Percentiles rank a stretch among this genome's conserved stretches.
Evolutionary conservation across 2,329 filamentous ascomycete genomes (phyloP).

Genomic region (Fusarium vanettenii): DNA sequence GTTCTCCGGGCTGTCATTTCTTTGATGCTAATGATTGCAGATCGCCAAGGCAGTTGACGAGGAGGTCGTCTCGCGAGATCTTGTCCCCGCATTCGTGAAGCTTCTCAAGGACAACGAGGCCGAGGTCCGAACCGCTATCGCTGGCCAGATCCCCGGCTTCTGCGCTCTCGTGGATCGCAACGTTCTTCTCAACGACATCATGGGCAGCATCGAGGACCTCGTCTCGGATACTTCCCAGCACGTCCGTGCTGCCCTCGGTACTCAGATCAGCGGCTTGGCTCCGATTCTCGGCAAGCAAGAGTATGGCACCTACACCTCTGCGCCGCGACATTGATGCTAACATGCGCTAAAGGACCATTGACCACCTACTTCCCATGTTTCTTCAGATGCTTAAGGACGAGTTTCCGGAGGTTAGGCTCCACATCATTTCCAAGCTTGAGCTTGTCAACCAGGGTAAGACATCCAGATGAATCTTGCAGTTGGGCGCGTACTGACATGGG

Average conservation of each 20-base stretch:
- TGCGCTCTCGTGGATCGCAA: slow-evolving; percentile 89
- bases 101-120: slow-evolving; percentile 97
- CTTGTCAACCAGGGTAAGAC: slow-evolving; percentile 91
- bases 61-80: slow-evolving; percentile 91
- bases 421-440: slow-evolving; percentile 99
- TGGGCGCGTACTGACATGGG: slow-evolving; percentile 32
- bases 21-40: slow-evolving; percentile 56
- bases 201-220: slow-evolving; percentile 95
- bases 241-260: slow-evolving; percentile 93
- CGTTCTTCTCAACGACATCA: slow-evolving; percentile 92
- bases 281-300: slow-evolving; percentile 98
- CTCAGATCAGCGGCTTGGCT: slow-evolving; percentile 95
- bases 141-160: slow-evolving; percentile 97
- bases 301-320: slow-evolving; percentile 62
- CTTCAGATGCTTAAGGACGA: slow-evolving; percentile 99
- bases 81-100: slow-evolving; percentile 97
- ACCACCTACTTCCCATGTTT: slow-evolving; percentile 98
- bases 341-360: slow-evolving; percentile 77
- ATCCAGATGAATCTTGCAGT: not conserved
- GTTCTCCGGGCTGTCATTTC: slow-evolving; percentile 47
- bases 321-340: not conserved
- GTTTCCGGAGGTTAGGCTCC: slow-evolving; percentile 95
- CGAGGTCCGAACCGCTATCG: slow-evolving; percentile 95
- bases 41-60: slow-evolving; percentile 99
- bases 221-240: slow-evolving; percentile 97